A percentile compares a stretch with the other conserved stretches of the same genome.
Conservation (phyloP, 495 filamentous ascomycete genomes). For the Lophium mytilinum region DNA sequence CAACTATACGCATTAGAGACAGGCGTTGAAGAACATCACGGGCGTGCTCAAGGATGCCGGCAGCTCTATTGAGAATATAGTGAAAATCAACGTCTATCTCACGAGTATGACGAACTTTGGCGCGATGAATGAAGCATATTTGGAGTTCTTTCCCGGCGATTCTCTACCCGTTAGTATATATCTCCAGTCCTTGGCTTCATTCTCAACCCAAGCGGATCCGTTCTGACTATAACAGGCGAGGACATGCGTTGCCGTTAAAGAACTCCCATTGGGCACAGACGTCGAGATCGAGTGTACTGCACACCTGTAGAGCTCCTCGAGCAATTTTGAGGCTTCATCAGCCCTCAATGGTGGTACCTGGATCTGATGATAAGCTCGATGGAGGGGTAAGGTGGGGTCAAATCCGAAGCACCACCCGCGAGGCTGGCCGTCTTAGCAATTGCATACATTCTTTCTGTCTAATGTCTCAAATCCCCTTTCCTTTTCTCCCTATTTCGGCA, state of each 20-base stretch:
- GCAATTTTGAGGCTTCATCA: too few species aligned
- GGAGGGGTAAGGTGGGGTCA: too few species aligned
- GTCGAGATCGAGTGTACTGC: constrained; percentile 68
- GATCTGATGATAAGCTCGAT: too few species aligned
- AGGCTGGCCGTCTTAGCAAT: too few species aligned
- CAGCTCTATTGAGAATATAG: constrained; percentile 52
- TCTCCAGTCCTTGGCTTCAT: background rate
- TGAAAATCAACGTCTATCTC: constrained; percentile 65
- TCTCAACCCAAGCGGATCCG: too few species aligned
- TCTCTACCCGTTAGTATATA: background rate
- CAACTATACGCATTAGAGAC: background rate
- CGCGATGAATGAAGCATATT: constrained; percentile 47
- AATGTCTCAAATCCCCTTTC: too few species aligned
- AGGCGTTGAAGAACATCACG: constrained; percentile 50
- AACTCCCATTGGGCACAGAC: constrained; percentile 56
- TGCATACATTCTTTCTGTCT: too few species aligned
- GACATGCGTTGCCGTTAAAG: constrained; percentile 62
- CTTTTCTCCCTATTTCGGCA: too few species aligned
- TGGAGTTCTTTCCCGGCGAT: constrained; percentile 23
- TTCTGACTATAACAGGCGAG: constrained; percentile 21
- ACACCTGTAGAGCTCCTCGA: constrained; percentile 25
- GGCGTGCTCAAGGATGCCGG: constrained; percentile 59
- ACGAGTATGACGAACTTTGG: constrained; percentile 62
- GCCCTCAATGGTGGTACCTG: too few species aligned
- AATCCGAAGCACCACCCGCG: too few species aligned